Base-by-base conservation (phyloP, 352 stramenopile species). In the Plasmopara halstedii region DNA sequence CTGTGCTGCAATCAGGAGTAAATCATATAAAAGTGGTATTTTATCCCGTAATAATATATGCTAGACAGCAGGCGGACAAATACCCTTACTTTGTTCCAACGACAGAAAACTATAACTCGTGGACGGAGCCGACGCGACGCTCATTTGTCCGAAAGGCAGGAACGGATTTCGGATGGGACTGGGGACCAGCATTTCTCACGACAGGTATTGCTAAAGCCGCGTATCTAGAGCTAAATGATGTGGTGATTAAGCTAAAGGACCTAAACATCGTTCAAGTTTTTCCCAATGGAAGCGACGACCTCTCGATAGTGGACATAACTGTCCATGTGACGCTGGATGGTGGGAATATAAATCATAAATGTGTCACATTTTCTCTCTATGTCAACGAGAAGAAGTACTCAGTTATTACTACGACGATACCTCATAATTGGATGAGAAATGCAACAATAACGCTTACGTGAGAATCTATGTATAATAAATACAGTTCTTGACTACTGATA, bases 141-240 rank as follows among this genome's bases (percentile, higher is more conserved):
- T 75, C 69, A 1, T 94, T 93, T 53, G 58, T 91, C 8, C 76
- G 83, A n/a, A 94, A 94, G 46, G 77, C 83, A 0, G 80, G 80
- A 0, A 88, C 77, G 6, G 83, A 91, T 50, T 94, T 93, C 62
- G 83, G 83, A 3, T 94, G 83, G 83, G 83, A 94, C 45, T 94
- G 83, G 83, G 83, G 83, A 0, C 83, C 81, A 9, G 80, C 81
- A 21, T 88, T 67, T 45, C 60, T 77, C 4, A 83, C 71, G 10
- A 62, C 67, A 6, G 81, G 81, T 4, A 83, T 92, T 44, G 58
- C 73, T 18, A 76, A 72, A 1, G n/a, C 23, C 14, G 81, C 56
- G 10, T 76, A 62, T 35, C 34, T 92, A 18, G 64, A 85, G 44
- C 51, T 67, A 1, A 19, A 52, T 22, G 36, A 50, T 21, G 45